Conservation (phyloP, 306 rosid genomes). For the Inga laurina region DNA sequence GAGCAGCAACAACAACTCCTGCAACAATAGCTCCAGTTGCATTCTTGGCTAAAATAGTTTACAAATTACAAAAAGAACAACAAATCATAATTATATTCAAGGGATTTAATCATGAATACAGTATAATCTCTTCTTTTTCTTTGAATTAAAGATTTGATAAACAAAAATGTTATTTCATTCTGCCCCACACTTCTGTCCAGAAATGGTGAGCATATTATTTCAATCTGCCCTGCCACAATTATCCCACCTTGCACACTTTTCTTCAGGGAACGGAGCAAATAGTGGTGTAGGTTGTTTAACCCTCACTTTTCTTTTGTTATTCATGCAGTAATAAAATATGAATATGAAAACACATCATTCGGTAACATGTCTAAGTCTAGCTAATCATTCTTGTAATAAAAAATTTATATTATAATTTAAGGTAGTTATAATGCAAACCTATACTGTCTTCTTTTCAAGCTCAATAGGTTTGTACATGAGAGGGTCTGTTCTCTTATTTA, state of each 20-base stretch:
- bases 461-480: not conserved
- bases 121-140: not conserved
- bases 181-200: not conserved
- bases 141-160: not conserved
- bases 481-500: not conserved
- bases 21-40: constrained; percentile 73
- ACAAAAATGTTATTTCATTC: not conserved
- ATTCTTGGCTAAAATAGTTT: constrained; percentile 42
- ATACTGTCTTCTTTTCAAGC: not conserved
- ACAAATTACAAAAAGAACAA: not conserved
- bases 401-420: not conserved
- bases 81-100: not conserved
- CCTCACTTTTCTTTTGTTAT: not conserved
- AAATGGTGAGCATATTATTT: too few species aligned
- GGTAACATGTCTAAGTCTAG: not conserved
- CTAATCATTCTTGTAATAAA: not conserved
- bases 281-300: not conserved
- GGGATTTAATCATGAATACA: too few species aligned
- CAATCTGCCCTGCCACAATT: too few species aligned
- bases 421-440: not conserved
- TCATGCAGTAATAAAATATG: not conserved
- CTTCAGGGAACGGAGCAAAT: not conserved
- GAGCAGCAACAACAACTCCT: constrained; percentile 78
- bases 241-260: too few species aligned
- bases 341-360: not conserved